Percentiles rank a stretch among this genome's conserved stretches.
These are phyloP conservation scores for Ophiostoma ulmi DNA, from an alignment of 2,329 filamentous ascomycete species.

Conservation along the genomic window DNA sequence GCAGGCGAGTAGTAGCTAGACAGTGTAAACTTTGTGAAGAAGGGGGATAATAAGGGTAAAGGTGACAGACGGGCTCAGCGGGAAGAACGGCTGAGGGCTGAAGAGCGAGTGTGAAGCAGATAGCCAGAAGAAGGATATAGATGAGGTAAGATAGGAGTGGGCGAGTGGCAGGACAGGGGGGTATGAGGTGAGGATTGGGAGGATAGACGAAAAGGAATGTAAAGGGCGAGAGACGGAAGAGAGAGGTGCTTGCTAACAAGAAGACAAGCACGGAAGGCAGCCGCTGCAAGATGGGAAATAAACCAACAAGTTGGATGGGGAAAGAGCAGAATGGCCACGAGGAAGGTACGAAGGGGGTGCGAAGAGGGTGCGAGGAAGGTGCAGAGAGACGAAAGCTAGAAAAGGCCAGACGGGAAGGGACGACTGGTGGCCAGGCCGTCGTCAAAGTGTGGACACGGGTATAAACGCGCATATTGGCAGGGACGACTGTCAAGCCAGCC, in stretches of 20 bases:
- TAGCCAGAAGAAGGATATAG: background rate
- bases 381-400: background rate
- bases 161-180: background rate
- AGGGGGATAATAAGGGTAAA: background rate
- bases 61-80: background rate
- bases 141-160: background rate
- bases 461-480: slow-evolving; percentile 8
- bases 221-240: background rate
- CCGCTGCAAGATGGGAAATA: background rate
- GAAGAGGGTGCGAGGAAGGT: background rate
- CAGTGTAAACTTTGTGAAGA: background rate
- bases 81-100: slow-evolving; percentile 6
- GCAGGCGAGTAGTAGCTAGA: background rate
- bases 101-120: background rate
- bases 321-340: background rate
- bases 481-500: slow-evolving; percentile 1
- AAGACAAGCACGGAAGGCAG: background rate
- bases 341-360: background rate
- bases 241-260: background rate
- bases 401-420: background rate
- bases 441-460: background rate
- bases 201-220: background rate
- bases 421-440: slow-evolving; percentile 6
- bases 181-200: background rate
- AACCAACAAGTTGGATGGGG: background rate